A percentile compares a stretch with the other conserved stretches of the same genome.
phyloP scores from a whole-genome alignment of 371 early-diverging fungal species.

The Hamiltosporidium tvaerminnensis region DNA sequence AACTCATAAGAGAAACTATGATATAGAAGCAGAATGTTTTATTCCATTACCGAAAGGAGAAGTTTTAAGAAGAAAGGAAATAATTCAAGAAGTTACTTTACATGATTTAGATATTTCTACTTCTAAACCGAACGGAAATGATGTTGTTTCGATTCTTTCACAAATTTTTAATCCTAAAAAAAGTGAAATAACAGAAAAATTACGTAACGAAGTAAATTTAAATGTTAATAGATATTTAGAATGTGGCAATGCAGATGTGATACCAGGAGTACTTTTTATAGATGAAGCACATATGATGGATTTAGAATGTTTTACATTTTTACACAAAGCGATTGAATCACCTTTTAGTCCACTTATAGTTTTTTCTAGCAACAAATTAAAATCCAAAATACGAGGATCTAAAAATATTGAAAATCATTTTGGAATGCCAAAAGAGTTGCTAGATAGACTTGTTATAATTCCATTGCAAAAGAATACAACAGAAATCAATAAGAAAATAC shows the following conservation, averaged over 20 bases:
- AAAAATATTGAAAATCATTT: constrained; percentile 61
- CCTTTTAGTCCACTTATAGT: constrained; percentile 82
- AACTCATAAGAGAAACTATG: constrained; percentile 36
- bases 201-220: constrained; percentile 84
- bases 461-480: constrained; percentile 66
- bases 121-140: constrained; percentile 79
- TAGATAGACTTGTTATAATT: constrained; percentile 79
- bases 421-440: constrained; percentile 82
- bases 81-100: constrained; percentile 80
- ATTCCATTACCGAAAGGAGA: constrained; percentile 97
- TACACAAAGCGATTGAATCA: constrained; percentile 87
- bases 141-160: constrained; percentile 67
- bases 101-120: constrained; percentile 97
- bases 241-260: constrained; percentile 88
- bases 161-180: constrained; percentile 55
- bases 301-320: constrained; percentile 87
- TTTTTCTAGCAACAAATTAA: constrained; percentile 83
- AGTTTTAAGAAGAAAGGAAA: constrained; percentile 77
- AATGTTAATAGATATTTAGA: constrained; percentile 91
- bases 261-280: constrained; percentile 88
- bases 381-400: constrained; percentile 46
- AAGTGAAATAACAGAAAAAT: constrained; percentile 84
- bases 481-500: constrained; percentile 69
- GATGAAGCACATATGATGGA: constrained; percentile 97
- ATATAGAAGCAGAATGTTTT: constrained; percentile 58